These are phyloP conservation scores for Fusarium robinianum DNA, from an alignment of 2,329 filamentous ascomycete species.

Conservation along the genomic window DNA sequence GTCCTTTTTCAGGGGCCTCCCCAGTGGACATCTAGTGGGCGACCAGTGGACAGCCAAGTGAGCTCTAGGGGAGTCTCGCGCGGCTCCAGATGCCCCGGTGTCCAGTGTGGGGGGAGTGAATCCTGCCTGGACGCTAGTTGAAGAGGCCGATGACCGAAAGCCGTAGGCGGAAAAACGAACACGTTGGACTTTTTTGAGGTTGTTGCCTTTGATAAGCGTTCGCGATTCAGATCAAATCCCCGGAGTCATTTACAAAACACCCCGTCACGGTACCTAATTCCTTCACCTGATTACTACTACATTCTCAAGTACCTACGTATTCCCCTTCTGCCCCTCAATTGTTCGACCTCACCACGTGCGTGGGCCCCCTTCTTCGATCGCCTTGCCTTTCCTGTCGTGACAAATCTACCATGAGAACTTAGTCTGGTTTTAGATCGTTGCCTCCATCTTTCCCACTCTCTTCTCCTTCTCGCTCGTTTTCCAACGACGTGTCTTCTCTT, in stretches of 20 bases:
- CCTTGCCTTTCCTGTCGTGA: slow-evolving; percentile 36
- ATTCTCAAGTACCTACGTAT: too few species aligned
- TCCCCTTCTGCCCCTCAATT: slow-evolving; percentile 12
- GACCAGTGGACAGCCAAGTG: not conserved
- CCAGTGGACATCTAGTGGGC: slow-evolving; percentile 8
- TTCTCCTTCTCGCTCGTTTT: too few species aligned
- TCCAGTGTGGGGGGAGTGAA: too few species aligned
- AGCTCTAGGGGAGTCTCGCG: not conserved
- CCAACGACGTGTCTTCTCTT: slow-evolving; percentile 26
- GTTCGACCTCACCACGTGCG: slow-evolving; percentile 41
- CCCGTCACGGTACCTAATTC: slow-evolving; percentile 12
- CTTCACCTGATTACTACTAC: slow-evolving; percentile 12
- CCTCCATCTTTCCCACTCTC: not conserved
- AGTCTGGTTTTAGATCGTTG: not conserved
- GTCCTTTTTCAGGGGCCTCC: slow-evolving; percentile 22
- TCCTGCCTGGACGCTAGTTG: slow-evolving; percentile 20
- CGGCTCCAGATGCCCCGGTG: slow-evolving; percentile 7
- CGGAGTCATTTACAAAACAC: slow-evolving; percentile 6
- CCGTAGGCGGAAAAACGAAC: slow-evolving; percentile 34
- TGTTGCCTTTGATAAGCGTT: too few species aligned
- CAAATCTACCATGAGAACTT: too few species aligned
- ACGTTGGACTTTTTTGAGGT: slow-evolving; percentile 41
- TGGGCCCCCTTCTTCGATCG: slow-evolving; percentile 33
- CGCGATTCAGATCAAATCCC: slow-evolving; percentile 13
- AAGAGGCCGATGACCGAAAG: slow-evolving; percentile 27